Percentiles rank a stretch among this genome's conserved stretches.
Conservation (phyloP, 305 asterid species). For the Rubia peregrina region DNA sequence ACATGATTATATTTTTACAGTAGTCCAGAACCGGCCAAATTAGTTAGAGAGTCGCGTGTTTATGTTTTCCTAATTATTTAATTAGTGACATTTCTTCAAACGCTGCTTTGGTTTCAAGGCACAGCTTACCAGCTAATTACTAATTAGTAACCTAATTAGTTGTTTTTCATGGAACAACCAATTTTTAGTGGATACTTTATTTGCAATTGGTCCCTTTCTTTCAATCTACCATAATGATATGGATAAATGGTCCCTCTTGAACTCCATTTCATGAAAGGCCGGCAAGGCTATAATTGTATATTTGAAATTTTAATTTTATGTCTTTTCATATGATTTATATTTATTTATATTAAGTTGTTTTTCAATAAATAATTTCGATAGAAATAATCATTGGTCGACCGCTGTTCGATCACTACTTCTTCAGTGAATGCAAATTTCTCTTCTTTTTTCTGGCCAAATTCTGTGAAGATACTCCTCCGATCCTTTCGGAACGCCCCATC, state of each 20-base stretch:
- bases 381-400: too few relatives aligned
- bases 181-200: not conserved
- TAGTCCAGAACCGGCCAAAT: too few relatives aligned
- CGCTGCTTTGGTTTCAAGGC: not conserved
- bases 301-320: not conserved
- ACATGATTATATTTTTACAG: too few relatives aligned
- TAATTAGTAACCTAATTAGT: conserved; percentile 7
- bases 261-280: not conserved
- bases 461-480: too few relatives aligned
- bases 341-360: too few relatives aligned
- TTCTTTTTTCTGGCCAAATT: too few relatives aligned
- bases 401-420: too few relatives aligned
- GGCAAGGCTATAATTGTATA: too few relatives aligned
- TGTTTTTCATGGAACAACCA: conserved; percentile 7
- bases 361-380: too few relatives aligned
- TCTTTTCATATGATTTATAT: not conserved
- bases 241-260: not conserved
- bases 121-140: not conserved
- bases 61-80: not conserved
- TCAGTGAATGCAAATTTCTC: too few relatives aligned
- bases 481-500: too few relatives aligned
- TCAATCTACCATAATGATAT: not conserved
- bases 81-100: not conserved
- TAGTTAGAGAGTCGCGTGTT: not conserved
- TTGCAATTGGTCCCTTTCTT: not conserved